phyloP scores from a whole-genome alignment of 257 asterid genomes.

The Ehretia macrophylla region DNA sequence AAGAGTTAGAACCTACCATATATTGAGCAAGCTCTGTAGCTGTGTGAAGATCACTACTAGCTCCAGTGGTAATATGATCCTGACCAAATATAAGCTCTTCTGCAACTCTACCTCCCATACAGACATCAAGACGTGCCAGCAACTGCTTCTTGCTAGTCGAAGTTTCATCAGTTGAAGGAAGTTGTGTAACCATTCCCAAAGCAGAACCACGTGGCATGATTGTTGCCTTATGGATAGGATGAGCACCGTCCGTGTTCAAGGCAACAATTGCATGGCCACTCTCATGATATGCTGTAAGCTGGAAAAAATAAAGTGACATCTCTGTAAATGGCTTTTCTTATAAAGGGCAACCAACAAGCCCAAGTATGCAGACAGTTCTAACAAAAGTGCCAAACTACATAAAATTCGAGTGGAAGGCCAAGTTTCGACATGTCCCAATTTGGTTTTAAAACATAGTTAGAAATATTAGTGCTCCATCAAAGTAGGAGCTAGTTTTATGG shows the following conservation, averaged over 20 bases:
- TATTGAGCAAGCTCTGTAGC: conserved; percentile 94
- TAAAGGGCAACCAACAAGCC: too few species aligned
- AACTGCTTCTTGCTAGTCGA: conserved; percentile 91
- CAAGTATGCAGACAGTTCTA: background rate
- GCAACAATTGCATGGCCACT: conserved; percentile 98
- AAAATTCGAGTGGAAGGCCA: too few species aligned
- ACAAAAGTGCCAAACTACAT: too few species aligned
- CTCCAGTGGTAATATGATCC: conserved; percentile 92
- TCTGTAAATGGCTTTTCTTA: background rate
- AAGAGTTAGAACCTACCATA: conserved; percentile 50
- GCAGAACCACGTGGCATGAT: conserved; percentile 95
- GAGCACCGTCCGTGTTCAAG: conserved; percentile 90
- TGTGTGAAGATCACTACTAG: conserved; percentile 77
- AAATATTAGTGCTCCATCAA: too few species aligned
- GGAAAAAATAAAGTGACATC: conserved; percentile 16
- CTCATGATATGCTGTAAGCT: conserved; percentile 98
- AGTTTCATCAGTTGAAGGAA: conserved; percentile 86
- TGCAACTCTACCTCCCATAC: conserved; percentile 99
- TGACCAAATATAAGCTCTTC: conserved; percentile 92
- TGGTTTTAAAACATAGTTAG: too few species aligned
- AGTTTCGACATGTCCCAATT: too few species aligned
- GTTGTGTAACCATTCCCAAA: conserved; percentile 97
- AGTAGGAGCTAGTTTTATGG: too few species aligned
- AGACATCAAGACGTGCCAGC: conserved; percentile 96
- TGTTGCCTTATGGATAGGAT: conserved; percentile 96